Evolutionary conservation across 2,329 filamentous ascomycete species (phyloP).

Genomic region (Cadophora malorum): DNA sequence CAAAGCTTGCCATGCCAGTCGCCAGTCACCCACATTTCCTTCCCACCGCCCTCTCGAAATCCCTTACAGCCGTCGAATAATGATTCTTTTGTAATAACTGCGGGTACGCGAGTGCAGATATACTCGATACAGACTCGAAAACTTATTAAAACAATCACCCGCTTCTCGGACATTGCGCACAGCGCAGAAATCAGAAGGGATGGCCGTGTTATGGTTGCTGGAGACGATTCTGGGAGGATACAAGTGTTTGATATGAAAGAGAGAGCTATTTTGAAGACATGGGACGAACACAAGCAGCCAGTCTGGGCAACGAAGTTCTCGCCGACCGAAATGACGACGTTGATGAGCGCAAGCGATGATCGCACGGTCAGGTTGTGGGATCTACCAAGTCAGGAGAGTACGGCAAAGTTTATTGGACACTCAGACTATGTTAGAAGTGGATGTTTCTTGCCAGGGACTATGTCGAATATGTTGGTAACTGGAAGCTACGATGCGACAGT

Average conservation of each 20-base stretch:
- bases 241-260: constrained; percentile 95
- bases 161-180: constrained; percentile 90
- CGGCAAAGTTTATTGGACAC: constrained; percentile 83
- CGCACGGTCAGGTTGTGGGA: constrained; percentile 94
- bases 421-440: constrained; percentile 91
- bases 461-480: constrained; percentile 77
- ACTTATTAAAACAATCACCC: constrained; percentile 89
- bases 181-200: constrained; percentile 88
- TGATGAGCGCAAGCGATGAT: constrained; percentile 93
- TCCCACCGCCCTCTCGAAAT: constrained; percentile 57
- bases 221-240: constrained; percentile 88
- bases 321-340: constrained; percentile 81
- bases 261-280: constrained; percentile 91
- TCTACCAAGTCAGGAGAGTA: constrained; percentile 78
- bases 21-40: constrained; percentile 88
- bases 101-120: constrained; percentile 89
- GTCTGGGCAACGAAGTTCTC: constrained; percentile 93
- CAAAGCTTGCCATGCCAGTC: constrained; percentile 90
- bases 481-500: constrained; percentile 96
- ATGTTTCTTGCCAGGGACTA: constrained; percentile 78
- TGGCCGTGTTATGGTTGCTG: constrained; percentile 86
- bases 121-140: constrained; percentile 93
- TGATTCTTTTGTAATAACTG: constrained; percentile 91
- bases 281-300: constrained; percentile 92
- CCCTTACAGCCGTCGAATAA: constrained; percentile 54